These are phyloP conservation scores for Moniliophthora roreri DNA, from an alignment of 1,284 basidiomycete genomes.

Conservation along the genomic window DNA sequence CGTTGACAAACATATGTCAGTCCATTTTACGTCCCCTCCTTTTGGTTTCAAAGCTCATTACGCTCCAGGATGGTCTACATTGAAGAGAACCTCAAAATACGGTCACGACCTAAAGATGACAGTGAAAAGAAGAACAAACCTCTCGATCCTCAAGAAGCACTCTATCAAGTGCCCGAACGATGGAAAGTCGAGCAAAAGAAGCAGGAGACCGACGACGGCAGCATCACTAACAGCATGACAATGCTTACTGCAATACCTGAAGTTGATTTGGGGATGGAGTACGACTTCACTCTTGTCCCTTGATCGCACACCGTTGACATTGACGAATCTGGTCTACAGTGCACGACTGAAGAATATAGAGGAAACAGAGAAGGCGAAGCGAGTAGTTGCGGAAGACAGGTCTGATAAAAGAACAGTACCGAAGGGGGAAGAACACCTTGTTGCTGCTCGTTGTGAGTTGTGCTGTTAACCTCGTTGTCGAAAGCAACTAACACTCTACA, in stretches of 20 bases:
- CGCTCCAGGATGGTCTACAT: slow-evolving; percentile 92
- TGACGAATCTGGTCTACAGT: slow-evolving; percentile 41
- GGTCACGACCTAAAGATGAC: slow-evolving; percentile 57
- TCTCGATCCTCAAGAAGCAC: slow-evolving; percentile 76
- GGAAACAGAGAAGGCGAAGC: slow-evolving; percentile 94
- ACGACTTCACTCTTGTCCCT: slow-evolving; percentile 32
- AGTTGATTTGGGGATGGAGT: slow-evolving; percentile 98
- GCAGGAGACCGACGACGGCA: slow-evolving; percentile 78
- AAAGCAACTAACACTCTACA: too few species aligned
- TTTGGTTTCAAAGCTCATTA: not conserved
- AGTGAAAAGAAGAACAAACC: slow-evolving; percentile 41
- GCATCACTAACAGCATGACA: slow-evolving; percentile 86
- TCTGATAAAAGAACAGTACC: slow-evolving; percentile 54
- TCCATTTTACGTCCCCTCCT: slow-evolving; percentile 10
- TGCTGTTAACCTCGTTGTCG: too few species aligned
- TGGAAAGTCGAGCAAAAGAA: slow-evolving; percentile 61
- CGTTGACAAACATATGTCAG: slow-evolving; percentile 97
- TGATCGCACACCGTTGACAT: not conserved
- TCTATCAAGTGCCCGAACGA: slow-evolving; percentile 78
- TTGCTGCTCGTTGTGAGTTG: slow-evolving; percentile 79
- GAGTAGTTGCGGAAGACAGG: slow-evolving; percentile 74
- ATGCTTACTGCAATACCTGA: slow-evolving; percentile 98
- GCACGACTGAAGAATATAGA: slow-evolving; percentile 92
- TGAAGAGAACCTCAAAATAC: slow-evolving; percentile 86
- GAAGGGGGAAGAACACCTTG: slow-evolving; percentile 77